These are phyloP conservation scores for Magnaporthiopsis rhizophila DNA, from an alignment of 2,329 filamentous ascomycete species.

Conservation along the genomic window DNA sequence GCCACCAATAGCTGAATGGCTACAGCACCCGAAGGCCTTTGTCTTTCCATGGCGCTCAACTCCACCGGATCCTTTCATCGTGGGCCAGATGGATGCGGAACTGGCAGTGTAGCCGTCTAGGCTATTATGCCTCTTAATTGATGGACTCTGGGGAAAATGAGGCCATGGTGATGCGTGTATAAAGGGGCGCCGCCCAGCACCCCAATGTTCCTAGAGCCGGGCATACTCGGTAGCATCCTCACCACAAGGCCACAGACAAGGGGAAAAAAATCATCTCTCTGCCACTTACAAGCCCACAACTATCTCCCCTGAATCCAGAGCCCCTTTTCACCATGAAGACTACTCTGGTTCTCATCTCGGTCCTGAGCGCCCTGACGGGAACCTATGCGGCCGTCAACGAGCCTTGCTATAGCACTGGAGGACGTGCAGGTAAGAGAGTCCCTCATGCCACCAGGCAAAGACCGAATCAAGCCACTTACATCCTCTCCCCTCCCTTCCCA, in stretches of 20 bases:
- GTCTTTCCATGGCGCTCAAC: not conserved
- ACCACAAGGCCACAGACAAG: too few relatives aligned
- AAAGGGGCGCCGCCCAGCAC: not conserved
- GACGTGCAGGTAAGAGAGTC: slow-evolving; percentile 1
- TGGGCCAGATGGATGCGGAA: not conserved
- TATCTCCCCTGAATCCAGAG: too few relatives aligned
- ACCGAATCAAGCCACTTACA: not conserved
- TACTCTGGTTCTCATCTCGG: not conserved
- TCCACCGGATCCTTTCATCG: not conserved
- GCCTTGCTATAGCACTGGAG: slow-evolving; percentile 1
- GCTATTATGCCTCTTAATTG: not conserved
- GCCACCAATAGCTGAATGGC: not conserved
- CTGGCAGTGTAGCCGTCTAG: not conserved
- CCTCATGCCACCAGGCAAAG: not conserved
- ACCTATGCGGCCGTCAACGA: slow-evolving; percentile 4
- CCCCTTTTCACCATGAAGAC: not conserved
- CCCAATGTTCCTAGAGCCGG: not conserved
- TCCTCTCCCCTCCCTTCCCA: not conserved
- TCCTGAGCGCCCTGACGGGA: not conserved
- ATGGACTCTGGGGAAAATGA: not conserved
- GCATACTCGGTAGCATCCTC: too few relatives aligned
- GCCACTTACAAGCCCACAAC: too few relatives aligned
- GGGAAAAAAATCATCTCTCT: too few relatives aligned
- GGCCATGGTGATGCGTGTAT: not conserved
- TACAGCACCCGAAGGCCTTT: not conserved